Evolutionary conservation across 2,329 filamentous ascomycete species (phyloP), one percentile per base, ranked within the genome.

Genomic region (Diaporthe helianthi): DNA sequence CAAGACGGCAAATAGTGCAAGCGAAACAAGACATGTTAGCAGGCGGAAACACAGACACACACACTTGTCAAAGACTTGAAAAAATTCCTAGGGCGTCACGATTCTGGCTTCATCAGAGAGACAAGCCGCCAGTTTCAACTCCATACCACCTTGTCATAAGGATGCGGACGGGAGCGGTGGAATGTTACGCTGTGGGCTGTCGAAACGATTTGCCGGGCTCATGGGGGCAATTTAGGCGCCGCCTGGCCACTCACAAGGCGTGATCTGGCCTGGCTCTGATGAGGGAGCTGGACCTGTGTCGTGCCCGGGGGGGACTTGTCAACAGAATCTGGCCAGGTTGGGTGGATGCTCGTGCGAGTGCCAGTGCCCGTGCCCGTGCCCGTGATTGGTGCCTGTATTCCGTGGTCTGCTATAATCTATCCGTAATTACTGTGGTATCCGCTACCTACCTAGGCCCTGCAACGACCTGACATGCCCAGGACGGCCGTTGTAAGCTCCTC

Each of bases 141-240:
- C n/a, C 49, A 41, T 33, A 36, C 58, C 49, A 63, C 44, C 58
- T 63, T 49, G 36, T 15, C 33, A 2, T 15, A 17, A 7, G 19
- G 58, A 36, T 41, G 58, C 41, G 44, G 44, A 36, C 58, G 58
- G 58, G 29, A 63, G 44, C 44, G 44, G 22, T 49, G 58, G 58
- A 63, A 63, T 63, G 58, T 29, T 49, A 63, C 58, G 44, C 19
- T 49, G 2, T 49, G 44, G 58, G 58, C 49, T 63, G 44, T 15
- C 58, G 44, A 63, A 63, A 63, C 44, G 58, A 63, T 63, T n/a
- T 63, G 58, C 58, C 58, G 44, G 58, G 58, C 58, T 24, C 58
- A 61, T 63, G 58, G 58, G n/a, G 38, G 58, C 58, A 36, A 49
- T 33, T 63, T 63, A 63, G 58, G 58, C 58, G 58, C 41, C 58